Percentiles rank a stretch among this genome's conserved stretches.
phyloP scores from a whole-genome alignment of 1,284 basidiomycete genomes.

The Ceratobasidium sp. region DNA sequence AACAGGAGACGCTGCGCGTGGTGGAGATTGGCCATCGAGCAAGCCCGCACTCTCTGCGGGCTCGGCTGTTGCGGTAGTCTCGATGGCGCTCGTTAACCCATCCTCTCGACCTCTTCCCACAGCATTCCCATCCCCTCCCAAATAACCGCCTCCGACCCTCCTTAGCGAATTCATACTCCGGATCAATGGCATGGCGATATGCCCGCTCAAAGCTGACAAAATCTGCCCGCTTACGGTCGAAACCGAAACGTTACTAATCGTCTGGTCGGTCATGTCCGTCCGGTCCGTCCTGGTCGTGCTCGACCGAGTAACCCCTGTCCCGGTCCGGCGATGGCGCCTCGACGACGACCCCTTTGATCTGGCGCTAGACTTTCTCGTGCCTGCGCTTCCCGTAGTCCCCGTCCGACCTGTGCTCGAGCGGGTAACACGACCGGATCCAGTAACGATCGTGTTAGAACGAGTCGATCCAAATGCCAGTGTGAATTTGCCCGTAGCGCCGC shows the following conservation, averaged over 20 bases:
- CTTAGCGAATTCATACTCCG: slow-evolving; percentile 29
- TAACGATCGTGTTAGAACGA: neutral
- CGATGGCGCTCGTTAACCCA: too few species aligned
- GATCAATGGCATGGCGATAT: neutral
- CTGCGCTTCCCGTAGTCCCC: too few species aligned
- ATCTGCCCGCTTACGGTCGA: slow-evolving; percentile 16
- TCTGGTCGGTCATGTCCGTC: neutral
- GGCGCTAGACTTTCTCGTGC: neutral
- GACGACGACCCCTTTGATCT: neutral
- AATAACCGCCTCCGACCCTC: neutral
- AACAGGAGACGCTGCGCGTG: neutral
- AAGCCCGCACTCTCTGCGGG: neutral
- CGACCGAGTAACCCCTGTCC: slow-evolving; percentile 18
- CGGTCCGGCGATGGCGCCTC: slow-evolving; percentile 1
- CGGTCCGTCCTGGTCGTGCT: slow-evolving; percentile 20
- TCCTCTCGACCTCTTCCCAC: too few species aligned
- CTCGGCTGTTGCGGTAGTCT: too few species aligned
- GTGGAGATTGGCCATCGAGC: neutral
- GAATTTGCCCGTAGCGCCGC: slow-evolving; percentile 25
- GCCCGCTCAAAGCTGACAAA: slow-evolving; percentile 12
- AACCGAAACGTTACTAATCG: neutral
- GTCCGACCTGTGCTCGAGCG: neutral
- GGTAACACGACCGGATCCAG: neutral
- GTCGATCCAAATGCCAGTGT: slow-evolving; percentile 26
- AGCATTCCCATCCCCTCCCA: neutral